Evolutionary conservation across 352 stramenopile genomes (phyloP), one percentile per base, ranked within the genome.

Genomic region (Globisporangium orthogonon): DNA sequence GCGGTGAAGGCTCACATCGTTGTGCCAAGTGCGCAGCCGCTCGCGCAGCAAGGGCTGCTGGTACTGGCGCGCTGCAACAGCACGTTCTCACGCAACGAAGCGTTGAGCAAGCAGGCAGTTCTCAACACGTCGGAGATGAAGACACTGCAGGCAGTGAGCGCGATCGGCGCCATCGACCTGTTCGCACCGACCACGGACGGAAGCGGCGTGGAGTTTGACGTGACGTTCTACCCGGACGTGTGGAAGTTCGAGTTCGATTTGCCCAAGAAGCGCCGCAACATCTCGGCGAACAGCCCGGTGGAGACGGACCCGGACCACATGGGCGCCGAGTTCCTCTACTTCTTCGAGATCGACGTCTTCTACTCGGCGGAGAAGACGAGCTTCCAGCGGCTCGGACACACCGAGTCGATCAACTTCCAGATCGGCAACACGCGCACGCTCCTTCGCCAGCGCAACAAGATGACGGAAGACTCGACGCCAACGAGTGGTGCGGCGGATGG

Each of bases 191-290:
- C 77, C 41, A 35, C 54, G 1, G 70, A 76, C 29, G 65, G 65
- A 28, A 66, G 35, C 3, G 69, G 76, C 17, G 72, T 89, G 3
- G 69, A 86, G 50, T 93, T 90, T 60, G 82, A 90, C 49, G 80
- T 91, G 55, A 93, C 70, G 30, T 95, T 95, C 62, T 84, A 89
- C 45, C 86, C 86, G 2, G 86, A 95, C 53, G 86, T 95, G 49
- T 95, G 86, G 86, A 95, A 95, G 67, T 95, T 95, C 55, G 83
- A 95, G 54, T 91, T 91, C 46, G 85, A 93, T 58, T 60, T 95
- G 48, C 85, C 85, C 1, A 95, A 95, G 66, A 95, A 95, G 63
- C 78, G 85, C 23, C 85, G 85, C 7, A 74, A 92, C 50, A 65
- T 82, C 17, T 70, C 80, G n/a, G 54, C 40, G 15, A 64, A 46